Evolutionary conservation across 768 basidiomycete species (phyloP).

Genomic region (Russula compacta): DNA sequence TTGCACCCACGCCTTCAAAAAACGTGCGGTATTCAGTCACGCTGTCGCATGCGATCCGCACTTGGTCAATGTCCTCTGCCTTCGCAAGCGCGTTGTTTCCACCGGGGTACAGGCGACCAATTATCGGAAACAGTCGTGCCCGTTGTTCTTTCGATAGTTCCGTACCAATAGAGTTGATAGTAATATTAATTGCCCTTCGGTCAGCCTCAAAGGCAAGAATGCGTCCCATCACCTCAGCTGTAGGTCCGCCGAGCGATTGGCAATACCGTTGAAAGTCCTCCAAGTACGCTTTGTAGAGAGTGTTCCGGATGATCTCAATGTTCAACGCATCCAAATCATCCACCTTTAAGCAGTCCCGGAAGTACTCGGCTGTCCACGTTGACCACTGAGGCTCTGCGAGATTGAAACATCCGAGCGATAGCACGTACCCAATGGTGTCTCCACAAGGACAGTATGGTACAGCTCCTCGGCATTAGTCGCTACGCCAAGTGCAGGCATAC

Average conservation of each 20-base stretch:
- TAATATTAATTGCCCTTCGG: slow-evolving; percentile 94
- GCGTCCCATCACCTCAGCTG: slow-evolving; percentile 83
- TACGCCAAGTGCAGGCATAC: slow-evolving; percentile 98
- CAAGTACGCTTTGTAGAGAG: slow-evolving; percentile 96
- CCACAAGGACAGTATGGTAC: slow-evolving; percentile 92
- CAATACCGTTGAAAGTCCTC: slow-evolving; percentile 93
- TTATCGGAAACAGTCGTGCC: slow-evolving; percentile 86
- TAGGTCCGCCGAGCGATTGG: slow-evolving; percentile 70
- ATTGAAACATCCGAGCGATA: background rate
- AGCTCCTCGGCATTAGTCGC: slow-evolving; percentile 98
- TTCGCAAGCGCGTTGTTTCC: slow-evolving; percentile 91
- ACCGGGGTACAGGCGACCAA: slow-evolving; percentile 89
- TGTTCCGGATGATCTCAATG: slow-evolving; percentile 99
- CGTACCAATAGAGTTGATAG: slow-evolving; percentile 97
- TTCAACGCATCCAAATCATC: slow-evolving; percentile 97
- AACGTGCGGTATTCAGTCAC: slow-evolving; percentile 86
- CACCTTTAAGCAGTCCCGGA: slow-evolving; percentile 90
- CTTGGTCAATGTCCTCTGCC: slow-evolving; percentile 93
- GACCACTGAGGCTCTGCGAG: background rate
- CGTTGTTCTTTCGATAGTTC: slow-evolving; percentile 93
- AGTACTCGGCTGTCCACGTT: slow-evolving; percentile 68
- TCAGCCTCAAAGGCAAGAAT: slow-evolving; percentile 97
- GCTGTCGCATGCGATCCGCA: slow-evolving; percentile 77
- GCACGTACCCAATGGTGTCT: slow-evolving; percentile 86
- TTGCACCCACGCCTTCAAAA: slow-evolving; percentile 48